A percentile compares a stretch with the other conserved stretches of the same genome.
Evolutionary conservation across 768 basidiomycete species (phyloP).

Genomic region (Flagelloscypha sp.): DNA sequence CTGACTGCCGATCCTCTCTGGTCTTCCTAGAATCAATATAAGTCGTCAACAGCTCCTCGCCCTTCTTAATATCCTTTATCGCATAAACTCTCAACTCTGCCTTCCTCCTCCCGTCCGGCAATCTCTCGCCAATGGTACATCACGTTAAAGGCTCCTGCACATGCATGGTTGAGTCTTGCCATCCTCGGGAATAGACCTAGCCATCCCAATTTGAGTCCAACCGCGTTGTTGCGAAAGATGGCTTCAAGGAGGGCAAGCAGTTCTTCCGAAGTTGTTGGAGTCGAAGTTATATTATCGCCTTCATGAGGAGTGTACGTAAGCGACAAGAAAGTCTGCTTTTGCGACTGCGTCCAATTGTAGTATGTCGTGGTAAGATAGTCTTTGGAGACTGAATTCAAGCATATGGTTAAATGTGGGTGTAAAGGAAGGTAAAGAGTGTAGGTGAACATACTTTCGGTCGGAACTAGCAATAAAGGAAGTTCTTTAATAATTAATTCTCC

Average conservation of each 20-base stretch:
- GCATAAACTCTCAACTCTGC: conserved; percentile 48
- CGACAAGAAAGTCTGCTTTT: conserved; percentile 26
- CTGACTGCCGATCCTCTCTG: conserved; percentile 44
- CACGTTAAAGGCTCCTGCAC: conserved; percentile 57
- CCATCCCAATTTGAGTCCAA: conserved; percentile 41
- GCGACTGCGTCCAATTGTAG: conserved; percentile 35
- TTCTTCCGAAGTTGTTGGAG: conserved; percentile 38
- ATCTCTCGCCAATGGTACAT: conserved; percentile 54
- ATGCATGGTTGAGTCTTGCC: conserved; percentile 63
- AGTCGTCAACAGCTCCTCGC: conserved; percentile 57
- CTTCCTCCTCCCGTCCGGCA: no score
- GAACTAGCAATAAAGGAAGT: conserved; percentile 45
- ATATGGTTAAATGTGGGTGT: no score
- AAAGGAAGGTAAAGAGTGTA: no score
- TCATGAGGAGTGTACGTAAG: conserved; percentile 25
- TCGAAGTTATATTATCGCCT: conserved; percentile 46
- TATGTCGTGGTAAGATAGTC: no score
- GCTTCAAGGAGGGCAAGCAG: conserved; percentile 41
- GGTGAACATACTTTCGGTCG: no score
- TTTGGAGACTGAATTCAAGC: no score
- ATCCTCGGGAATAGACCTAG: conserved; percentile 60
- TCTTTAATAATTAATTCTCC: conserved; percentile 53
- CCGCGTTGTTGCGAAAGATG: conserved; percentile 61
- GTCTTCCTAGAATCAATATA: conserved; percentile 51
- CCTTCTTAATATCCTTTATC: conserved; percentile 41